Evolutionary conservation across 2,329 filamentous ascomycete genomes (phyloP).

Genomic region (Beauveria sp.): DNA sequence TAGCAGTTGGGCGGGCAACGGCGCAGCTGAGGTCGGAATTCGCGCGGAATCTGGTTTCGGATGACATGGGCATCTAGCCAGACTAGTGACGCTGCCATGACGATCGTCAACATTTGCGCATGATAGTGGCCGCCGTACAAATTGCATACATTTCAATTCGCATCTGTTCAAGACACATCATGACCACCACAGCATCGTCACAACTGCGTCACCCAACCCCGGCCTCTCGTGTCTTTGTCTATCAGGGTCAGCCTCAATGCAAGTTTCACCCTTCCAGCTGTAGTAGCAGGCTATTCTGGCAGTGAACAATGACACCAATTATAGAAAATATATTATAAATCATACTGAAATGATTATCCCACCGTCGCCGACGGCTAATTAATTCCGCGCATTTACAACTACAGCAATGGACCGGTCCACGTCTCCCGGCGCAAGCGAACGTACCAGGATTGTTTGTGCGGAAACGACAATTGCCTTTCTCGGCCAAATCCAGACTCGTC

Average conservation of each 20-base stretch:
- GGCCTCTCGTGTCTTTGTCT: too few species aligned
- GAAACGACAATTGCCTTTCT: slow-evolving; percentile 77
- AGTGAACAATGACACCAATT: too few species aligned
- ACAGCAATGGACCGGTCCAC: slow-evolving; percentile 65
- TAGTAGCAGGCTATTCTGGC: too few species aligned
- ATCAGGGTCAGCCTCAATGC: too few species aligned
- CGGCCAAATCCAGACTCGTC: slow-evolving; percentile 73
- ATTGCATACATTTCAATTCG: too few species aligned
- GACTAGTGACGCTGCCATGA: not conserved
- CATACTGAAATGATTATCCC: not conserved
- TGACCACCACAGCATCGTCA: too few species aligned
- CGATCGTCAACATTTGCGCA: not conserved
- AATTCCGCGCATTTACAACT: not conserved
- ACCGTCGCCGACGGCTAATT: not conserved
- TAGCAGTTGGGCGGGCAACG: too few species aligned
- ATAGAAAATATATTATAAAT: not conserved
- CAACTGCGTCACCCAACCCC: too few species aligned
- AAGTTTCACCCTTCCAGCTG: too few species aligned
- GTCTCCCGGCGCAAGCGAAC: slow-evolving; percentile 72
- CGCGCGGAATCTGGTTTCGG: not conserved
- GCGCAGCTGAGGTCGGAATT: not conserved
- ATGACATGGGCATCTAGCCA: not conserved
- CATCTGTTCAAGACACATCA: too few species aligned
- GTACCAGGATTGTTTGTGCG: slow-evolving; percentile 86
- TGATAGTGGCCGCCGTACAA: too few species aligned